Conservation (phyloP, 2,329 filamentous ascomycete species). For the Hypomyces perniciosus region DNA sequence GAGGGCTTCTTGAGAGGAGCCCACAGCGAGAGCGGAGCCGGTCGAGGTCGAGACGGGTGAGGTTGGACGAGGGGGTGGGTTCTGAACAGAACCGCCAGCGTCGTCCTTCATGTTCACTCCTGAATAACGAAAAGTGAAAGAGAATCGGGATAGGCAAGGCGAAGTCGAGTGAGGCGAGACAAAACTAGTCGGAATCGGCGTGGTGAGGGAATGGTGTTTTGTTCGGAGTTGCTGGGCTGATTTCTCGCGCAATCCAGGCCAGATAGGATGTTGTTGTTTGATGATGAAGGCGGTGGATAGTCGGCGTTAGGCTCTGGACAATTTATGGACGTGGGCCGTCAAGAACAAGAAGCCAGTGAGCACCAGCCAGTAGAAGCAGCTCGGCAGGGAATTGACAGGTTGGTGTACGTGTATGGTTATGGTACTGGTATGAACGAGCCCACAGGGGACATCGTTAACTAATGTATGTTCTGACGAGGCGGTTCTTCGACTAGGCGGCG, state of each 20-base stretch:
- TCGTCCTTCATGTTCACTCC: conserved; percentile 8
- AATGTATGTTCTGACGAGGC: conserved; percentile 10
- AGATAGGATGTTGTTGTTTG: background rate
- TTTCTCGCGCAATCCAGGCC: background rate
- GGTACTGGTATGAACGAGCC: conserved; percentile 2
- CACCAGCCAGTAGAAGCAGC: background rate
- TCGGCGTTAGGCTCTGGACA: background rate
- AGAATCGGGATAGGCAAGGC: background rate
- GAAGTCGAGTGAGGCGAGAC: background rate
- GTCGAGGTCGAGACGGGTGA: conserved; percentile 25
- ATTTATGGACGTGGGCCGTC: background rate
- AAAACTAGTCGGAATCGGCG: background rate
- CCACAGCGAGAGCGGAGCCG: conserved; percentile 26
- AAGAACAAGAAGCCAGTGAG: background rate
- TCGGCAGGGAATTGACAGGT: background rate
- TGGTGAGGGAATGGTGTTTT: background rate
- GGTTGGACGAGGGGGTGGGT: conserved; percentile 15
- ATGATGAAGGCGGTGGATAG: background rate
- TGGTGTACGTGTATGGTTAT: background rate
- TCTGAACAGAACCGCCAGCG: background rate
- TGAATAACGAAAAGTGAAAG: background rate
- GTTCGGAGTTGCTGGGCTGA: background rate
- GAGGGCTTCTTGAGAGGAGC: conserved; percentile 23
- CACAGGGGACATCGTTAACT: conserved; percentile 10
- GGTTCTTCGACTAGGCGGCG: conserved; percentile 8